A percentile compares a stretch with the other conserved stretches of the same genome.
Evolutionary conservation across 2,329 filamentous ascomycete genomes (phyloP).

Genomic region (Sclerotinia minor): DNA sequence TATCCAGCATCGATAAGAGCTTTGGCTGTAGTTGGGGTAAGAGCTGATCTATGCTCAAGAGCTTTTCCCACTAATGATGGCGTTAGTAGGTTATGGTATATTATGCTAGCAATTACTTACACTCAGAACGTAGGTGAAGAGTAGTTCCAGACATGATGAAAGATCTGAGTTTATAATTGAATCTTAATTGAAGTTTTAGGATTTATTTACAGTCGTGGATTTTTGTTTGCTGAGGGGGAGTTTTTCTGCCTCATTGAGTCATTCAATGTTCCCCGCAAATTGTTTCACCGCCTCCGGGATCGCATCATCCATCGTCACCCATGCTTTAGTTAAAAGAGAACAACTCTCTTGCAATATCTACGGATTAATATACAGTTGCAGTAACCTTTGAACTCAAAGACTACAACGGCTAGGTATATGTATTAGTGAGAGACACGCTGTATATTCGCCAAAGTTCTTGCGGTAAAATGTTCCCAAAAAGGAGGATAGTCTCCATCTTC

Average conservation of each 20-base stretch:
- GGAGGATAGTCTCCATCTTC: not conserved
- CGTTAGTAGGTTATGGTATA: constrained; percentile 36
- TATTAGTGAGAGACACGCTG: not conserved
- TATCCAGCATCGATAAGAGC: constrained; percentile 69
- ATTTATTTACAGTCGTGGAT: not conserved
- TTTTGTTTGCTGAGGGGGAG: constrained; percentile 15
- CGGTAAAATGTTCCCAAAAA: not conserved
- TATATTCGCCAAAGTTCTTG: not conserved
- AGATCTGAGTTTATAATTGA: constrained; percentile 26
- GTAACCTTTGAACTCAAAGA: not conserved
- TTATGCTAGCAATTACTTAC: constrained; percentile 38
- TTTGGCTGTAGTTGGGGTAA: constrained; percentile 51
- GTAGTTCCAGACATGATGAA: constrained; percentile 41
- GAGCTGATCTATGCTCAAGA: constrained; percentile 46
- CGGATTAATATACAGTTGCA: no score
- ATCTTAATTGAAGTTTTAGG: constrained; percentile 1
- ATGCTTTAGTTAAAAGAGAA: not conserved
- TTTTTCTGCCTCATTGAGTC: constrained; percentile 22
- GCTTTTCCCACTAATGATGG: constrained; percentile 43
- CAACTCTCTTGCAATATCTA: not conserved
- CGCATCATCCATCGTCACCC: not conserved
- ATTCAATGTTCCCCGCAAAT: constrained; percentile 2
- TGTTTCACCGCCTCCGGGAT: constrained; percentile 18
- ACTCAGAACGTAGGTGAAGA: constrained; percentile 46
- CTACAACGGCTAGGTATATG: not conserved